Evolutionary conservation across 1,284 basidiomycete species (phyloP), one percentile per base, ranked within the genome.

Genomic region (Porogramme epimiltina): DNA sequence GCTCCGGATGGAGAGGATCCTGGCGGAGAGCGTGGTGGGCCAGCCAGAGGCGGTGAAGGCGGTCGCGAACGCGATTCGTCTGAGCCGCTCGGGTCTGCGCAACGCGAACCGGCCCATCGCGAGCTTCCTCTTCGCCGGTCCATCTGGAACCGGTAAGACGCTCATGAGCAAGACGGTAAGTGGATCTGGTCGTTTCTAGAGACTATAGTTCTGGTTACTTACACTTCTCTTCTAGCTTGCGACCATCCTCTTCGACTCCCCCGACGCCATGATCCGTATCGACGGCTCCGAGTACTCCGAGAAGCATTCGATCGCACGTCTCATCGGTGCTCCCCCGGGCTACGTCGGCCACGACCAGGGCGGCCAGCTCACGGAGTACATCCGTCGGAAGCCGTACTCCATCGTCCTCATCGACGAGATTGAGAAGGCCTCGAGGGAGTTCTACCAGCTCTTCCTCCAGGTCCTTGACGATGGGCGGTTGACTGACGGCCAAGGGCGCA

Each of bases 391-490:
- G 66, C 93, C 91, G 2, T 93, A 92, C 66, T 83, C 80, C 50
- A 91, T 92, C 63, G 78, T 92, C 46, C 77, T 92, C 58, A 85
- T 92, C 62, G 89, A 91, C 66, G 89, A 92, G 71, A 87, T 97
- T 50, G 95, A 97, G 70, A 97, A 97, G 71, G 91, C 93, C 4
- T 87, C 87, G 55, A 84, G 82, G 50, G 93, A 95, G 71, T 95
- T 98, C 56, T 85, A 94, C 58, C 95, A 93, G 37, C 79, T 98
- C 42, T 91, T 98, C 70, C 76, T 98, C 16, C 95, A 98, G 72
- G 91, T 98, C 31, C 82, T 98, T 50, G 95, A 98, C 63, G 96
- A 98, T 62, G 95, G 95, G n/a, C 85, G 87, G 45, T 77, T 98
- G 58, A 97, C 94, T 16, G 95, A 98, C 62, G 87, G 89, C 9